These are phyloP conservation scores for Candida neerlandica DNA, from an alignment of 1,139 yeast species.

Conservation along the genomic window DNA sequence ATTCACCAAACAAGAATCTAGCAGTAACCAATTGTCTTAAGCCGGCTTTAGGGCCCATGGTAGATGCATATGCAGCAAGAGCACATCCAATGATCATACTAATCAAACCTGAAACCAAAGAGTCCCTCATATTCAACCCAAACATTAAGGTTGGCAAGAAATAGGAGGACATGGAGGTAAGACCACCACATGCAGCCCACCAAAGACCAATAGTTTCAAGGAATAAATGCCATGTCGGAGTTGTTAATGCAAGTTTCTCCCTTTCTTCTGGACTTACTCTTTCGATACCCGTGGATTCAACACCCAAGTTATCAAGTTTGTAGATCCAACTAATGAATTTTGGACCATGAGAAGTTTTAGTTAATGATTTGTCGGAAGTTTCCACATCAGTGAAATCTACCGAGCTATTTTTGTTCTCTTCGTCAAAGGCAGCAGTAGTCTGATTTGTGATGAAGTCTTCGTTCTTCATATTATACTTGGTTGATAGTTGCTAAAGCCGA, in stretches of 20 bases:
- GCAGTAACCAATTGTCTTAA: slow-evolving; percentile 47
- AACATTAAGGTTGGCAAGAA: slow-evolving; percentile 35
- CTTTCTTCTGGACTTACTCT: slow-evolving; percentile 31
- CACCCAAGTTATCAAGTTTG: slow-evolving; percentile 27
- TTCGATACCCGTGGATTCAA: slow-evolving; percentile 37
- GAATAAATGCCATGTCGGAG: slow-evolving; percentile 38
- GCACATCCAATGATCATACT: slow-evolving; percentile 38
- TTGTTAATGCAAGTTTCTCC: slow-evolving; percentile 14
- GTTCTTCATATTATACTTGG: no score
- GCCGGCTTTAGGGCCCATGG: slow-evolving; percentile 45
- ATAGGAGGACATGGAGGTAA: slow-evolving; percentile 44
- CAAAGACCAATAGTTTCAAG: slow-evolving; percentile 62
- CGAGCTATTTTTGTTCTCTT: neutral
- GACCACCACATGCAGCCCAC: slow-evolving; percentile 45
- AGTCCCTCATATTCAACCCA: slow-evolving; percentile 30
- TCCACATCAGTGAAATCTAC: neutral
- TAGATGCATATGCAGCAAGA: slow-evolving; percentile 42
- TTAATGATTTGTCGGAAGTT: neutral
- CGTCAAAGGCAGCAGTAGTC: neutral
- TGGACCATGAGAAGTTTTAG: slow-evolving; percentile 5
- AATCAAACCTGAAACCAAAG: slow-evolving; percentile 34
- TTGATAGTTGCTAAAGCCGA: no score
- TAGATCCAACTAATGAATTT: slow-evolving; percentile 18
- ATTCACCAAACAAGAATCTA: slow-evolving; percentile 40
- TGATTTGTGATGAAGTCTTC: neutral